Conservation (phyloP, 306 rosid species). For the Acacia acuminata region DNA sequence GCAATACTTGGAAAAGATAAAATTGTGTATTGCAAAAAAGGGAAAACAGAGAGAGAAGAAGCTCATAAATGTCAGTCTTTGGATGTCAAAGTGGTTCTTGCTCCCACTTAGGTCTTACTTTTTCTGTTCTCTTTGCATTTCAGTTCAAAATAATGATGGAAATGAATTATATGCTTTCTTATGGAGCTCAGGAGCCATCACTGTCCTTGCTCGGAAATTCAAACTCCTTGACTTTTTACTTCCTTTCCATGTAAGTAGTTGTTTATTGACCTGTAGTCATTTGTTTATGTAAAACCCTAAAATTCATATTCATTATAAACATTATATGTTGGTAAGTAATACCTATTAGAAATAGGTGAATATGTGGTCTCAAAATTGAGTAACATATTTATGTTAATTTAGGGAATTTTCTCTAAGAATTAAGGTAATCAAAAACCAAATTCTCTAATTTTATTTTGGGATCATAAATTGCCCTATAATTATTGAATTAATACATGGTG, state of each 20-base stretch:
- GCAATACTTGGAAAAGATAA: constrained; percentile 12
- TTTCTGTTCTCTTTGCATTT: constrained; percentile 34
- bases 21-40: not conserved
- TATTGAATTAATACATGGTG: no score
- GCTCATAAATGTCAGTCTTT: constrained; percentile 6
- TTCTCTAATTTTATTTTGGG: no score
- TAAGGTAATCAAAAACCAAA: no score
- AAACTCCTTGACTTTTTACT: constrained; percentile 63
- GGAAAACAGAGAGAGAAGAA: no score
- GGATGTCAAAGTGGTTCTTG: constrained; percentile 32
- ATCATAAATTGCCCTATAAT: no score
- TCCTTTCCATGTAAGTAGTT: constrained; percentile 75
- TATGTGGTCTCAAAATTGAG: no score
- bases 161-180: constrained; percentile 76
- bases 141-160: constrained; percentile 80
- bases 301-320: no score
- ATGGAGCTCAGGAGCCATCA: constrained; percentile 18
- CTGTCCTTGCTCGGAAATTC: constrained; percentile 53
- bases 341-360: no score
- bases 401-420: no score
- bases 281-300: no score
- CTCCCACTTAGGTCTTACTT: constrained; percentile 13
- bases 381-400: no score
- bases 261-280: constrained; percentile 18
- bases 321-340: no score